Base-by-base conservation (phyloP, 805 yeast genomes). In the Saccharomycopsis oosterbeekiorum region DNA sequence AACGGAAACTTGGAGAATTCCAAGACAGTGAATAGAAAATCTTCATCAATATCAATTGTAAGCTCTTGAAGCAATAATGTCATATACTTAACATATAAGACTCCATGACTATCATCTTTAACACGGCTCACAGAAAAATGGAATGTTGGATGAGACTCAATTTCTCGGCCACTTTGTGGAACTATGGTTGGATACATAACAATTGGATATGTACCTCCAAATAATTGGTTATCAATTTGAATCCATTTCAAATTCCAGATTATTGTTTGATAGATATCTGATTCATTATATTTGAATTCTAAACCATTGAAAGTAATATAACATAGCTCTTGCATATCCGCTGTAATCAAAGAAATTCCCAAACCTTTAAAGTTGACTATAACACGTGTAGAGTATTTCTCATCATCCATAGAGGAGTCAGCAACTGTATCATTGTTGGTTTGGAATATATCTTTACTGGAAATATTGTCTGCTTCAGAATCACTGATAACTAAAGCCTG, bases 31-130 rank as follows among this genome's bases (percentile, higher is more conserved):
- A 86, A 85, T 65, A 93, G 71, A 71, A 94, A 90, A 70, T 93
- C 97, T 73, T 94, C 99, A 71, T 94, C 99, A 54, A 93, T 80
- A 69, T 94, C 98, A 55, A 94, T 74, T 0, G 97, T 85, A 81
- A 94, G 81, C 69, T 93, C 97, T 73, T 94, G 99, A 57, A 94
- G 73, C 61, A 96, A 75, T 1, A 89, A 70, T 0, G 99, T 93
- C 0, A 97, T 97, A 73, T 90, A 91, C 71, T 96, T 96, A 70
- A 93, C 85, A 70, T 87, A 92, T 14, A 84, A 74, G 15, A 96
- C 93, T 21, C 99, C 99, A 70, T 92, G 96, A 4, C 88, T 77
- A 59, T 89, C 91, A 73, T 92, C 99, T 66, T 89, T 89, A 24
- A 93, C 87, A 62, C 84, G 81, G 10, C 97, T 86, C 1, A 91